A percentile compares a stretch with the other conserved stretches of the same genome.
Evolutionary conservation across 495 filamentous ascomycete genomes (phyloP).

Genomic region (Hypoxylon subgilvum): DNA sequence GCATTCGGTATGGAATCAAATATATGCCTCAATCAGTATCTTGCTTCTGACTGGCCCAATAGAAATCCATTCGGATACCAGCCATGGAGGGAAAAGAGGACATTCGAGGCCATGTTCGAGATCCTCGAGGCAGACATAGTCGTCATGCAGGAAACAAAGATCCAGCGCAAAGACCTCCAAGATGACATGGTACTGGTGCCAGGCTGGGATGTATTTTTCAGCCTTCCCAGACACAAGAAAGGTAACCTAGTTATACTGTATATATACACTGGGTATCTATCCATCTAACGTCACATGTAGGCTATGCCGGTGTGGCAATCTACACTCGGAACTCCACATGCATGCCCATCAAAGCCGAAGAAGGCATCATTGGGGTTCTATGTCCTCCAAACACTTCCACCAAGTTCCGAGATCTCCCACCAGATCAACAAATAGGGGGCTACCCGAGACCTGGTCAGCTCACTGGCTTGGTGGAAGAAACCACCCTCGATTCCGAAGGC

Average conservation of each 20-base stretch:
- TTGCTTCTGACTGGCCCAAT: slow-evolving; percentile 19
- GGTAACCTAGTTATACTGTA: slow-evolving; percentile 56
- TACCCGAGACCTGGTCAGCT: slow-evolving; percentile 78
- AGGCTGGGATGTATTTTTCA: slow-evolving; percentile 97
- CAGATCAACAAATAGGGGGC: slow-evolving; percentile 86
- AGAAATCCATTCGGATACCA: slow-evolving; percentile 95
- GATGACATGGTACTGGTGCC: slow-evolving; percentile 97
- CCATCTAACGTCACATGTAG: slow-evolving; percentile 49
- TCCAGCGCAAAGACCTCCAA: slow-evolving; percentile 88
- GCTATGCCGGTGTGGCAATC: slow-evolving; percentile 95
- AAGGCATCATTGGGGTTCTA: slow-evolving; percentile 86
- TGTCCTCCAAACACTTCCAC: slow-evolving; percentile 75
- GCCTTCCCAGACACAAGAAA: slow-evolving; percentile 90
- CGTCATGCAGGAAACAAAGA: slow-evolving; percentile 94
- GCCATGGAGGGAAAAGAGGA: slow-evolving; percentile 87
- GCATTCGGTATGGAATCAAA: slow-evolving; percentile 76
- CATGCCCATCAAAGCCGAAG: slow-evolving; percentile 87
- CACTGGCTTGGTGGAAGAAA: slow-evolving; percentile 66
- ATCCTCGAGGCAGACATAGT: slow-evolving; percentile 92
- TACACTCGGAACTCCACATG: slow-evolving; percentile 92
- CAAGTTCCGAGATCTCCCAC: slow-evolving; percentile 76
- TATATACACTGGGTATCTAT: not conserved
- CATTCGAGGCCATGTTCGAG: slow-evolving; percentile 96
- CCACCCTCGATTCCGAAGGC: slow-evolving; percentile 84
- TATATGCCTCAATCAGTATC: not conserved